Percentiles rank a stretch among this genome's conserved stretches.
Conservation (phyloP, 2,329 filamentous ascomycete species). For the Dactylonectria estremocensis region DNA sequence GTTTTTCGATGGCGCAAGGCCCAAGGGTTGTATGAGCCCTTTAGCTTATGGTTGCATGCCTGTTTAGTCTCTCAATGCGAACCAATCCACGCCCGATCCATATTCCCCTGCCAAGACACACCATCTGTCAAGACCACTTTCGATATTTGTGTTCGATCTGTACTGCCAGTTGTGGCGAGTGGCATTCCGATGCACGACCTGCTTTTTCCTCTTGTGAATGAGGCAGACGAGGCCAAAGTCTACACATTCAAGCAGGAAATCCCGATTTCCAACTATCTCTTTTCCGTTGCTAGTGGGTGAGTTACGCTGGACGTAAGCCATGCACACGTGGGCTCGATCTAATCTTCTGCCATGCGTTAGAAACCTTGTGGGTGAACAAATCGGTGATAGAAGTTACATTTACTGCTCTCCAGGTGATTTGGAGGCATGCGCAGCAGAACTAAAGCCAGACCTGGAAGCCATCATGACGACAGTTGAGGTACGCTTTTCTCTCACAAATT, state of each 20-base stretch:
- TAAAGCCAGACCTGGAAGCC: not conserved
- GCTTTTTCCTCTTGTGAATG: not conserved
- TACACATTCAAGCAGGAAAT: constrained; percentile 12
- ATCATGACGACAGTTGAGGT: not conserved
- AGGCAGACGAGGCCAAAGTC: not conserved
- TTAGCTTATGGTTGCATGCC: too few relatives aligned
- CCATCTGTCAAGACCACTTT: constrained; percentile 5
- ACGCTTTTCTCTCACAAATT: not conserved
- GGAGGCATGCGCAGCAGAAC: not conserved
- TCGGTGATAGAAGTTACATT: not conserved
- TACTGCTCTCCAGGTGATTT: not conserved
- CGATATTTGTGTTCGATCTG: not conserved
- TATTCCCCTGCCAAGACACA: constrained; percentile 9
- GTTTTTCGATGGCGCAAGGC: too few relatives aligned
- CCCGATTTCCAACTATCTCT: constrained; percentile 12
- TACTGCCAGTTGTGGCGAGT: not conserved
- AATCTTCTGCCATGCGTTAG: not conserved
- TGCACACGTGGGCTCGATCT: too few relatives aligned
- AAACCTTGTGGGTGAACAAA: not conserved
- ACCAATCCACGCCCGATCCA: constrained; percentile 3
- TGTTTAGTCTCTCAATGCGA: constrained; percentile 11
- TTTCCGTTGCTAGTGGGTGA: constrained; percentile 4
- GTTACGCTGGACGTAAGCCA: not conserved
- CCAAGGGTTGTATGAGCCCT: too few relatives aligned
- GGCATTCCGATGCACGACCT: not conserved